Base-by-base conservation (phyloP, 1,284 basidiomycete species). In the Phylloporus sp. region DNA sequence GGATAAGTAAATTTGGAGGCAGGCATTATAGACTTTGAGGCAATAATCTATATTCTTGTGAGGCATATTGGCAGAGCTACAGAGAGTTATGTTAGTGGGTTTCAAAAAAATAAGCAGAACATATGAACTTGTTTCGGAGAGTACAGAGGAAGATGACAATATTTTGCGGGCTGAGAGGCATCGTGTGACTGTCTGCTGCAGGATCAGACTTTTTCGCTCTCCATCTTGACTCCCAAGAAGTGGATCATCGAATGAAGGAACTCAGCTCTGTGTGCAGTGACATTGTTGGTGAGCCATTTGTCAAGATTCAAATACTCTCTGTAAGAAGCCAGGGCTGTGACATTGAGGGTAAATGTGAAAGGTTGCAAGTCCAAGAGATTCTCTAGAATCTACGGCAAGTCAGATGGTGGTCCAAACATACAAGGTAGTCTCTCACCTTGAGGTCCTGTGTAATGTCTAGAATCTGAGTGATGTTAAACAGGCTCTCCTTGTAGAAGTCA, bases 371-470 rank as follows among this genome's bases (percentile, higher is more conserved):
- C 92, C 56, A 99, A 85, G 26, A 98, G 84, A 29, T 92, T 86
- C 74, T 97, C 95, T 61, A 99, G 84, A 64, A 96, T 95, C 94
- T 96, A 66, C 17, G 53, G 11, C 18, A 49, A 40, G 39, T 67
- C n/a, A 66, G 64, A 47, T 52, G 4, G 34, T 12, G 54, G 47
- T 29, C 29, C 49, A 3, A 13, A 32, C 6, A 20, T 51, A 49
- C 46, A 15, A 49, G 18, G 29, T 34, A 40, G 22, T 42, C 18
- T 73, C 83, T 68, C 73, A 93, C 94, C 81, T 96, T 96, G 64
- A 98, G 85, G 72, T 98, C 96, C 76, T 96, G 93, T 3, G 95
- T 96, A 44, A 99, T 93, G 73, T 99, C 98, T 56, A 98, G 81
- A 56, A 99, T 95, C 52, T 96, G 87, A 29, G 93, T 95, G 62